Evolutionary conservation across 495 filamentous ascomycete species (phyloP).

Genomic region (Penicillium egyptiacum): DNA sequence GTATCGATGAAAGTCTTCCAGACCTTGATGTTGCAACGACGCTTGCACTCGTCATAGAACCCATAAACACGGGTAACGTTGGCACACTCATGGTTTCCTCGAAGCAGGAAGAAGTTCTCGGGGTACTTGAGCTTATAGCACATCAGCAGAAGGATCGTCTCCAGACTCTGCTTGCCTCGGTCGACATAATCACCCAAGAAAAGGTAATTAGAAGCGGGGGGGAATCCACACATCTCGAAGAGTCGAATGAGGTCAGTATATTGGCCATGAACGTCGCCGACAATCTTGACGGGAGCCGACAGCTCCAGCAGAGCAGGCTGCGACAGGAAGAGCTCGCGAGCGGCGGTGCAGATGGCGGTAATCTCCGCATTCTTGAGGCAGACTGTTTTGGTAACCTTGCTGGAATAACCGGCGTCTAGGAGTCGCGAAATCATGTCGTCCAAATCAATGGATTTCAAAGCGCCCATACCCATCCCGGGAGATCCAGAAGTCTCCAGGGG

Average conservation of each 20-base stretch:
- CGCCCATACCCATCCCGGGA: conserved; percentile 56
- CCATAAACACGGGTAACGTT: conserved; percentile 98
- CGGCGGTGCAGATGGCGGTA: conserved; percentile 82
- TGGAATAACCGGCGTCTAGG: conserved; percentile 90
- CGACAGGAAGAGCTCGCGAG: conserved; percentile 82
- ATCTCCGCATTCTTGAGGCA: conserved; percentile 98
- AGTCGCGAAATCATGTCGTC: conserved; percentile 97
- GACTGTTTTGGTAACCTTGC: conserved; percentile 95
- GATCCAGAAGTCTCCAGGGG: conserved; percentile 42
- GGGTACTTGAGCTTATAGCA: conserved; percentile 99
- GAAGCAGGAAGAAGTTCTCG: conserved; percentile 97
- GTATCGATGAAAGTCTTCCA: conserved; percentile 99
- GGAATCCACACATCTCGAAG: conserved; percentile 99
- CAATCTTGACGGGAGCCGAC: conserved; percentile 96
- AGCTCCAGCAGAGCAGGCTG: conserved; percentile 93
- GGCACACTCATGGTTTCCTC: conserved; percentile 97
- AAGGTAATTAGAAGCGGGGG: conserved; percentile 88
- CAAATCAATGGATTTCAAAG: conserved; percentile 86
- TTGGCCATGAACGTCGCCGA: conserved; percentile 97
- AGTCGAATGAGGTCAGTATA: conserved; percentile 96
- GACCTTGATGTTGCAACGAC: conserved; percentile 94
- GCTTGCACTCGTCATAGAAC: conserved; percentile 99
- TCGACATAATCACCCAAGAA: conserved; percentile 99
- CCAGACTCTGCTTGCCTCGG: conserved; percentile 93
- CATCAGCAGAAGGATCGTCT: conserved; percentile 91